A percentile compares a stretch with the other conserved stretches of the same genome.
Evolutionary conservation across 441 rosid species (phyloP).

Genomic region (Biscutella auriculata): DNA sequence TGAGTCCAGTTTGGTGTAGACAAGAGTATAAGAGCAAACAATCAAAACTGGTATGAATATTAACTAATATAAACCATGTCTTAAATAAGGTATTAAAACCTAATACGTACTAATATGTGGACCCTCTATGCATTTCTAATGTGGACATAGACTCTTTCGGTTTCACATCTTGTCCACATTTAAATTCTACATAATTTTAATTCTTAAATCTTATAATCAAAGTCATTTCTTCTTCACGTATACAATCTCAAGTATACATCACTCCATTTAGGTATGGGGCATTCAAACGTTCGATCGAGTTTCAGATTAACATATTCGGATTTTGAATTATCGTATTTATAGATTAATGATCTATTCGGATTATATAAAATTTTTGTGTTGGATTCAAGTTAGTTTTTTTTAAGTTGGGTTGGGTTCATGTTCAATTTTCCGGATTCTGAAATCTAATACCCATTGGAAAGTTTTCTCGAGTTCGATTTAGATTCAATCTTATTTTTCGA

Average conservation of each 20-base stretch:
- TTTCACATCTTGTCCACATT: constrained; percentile 2
- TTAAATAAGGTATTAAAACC: constrained; percentile 5
- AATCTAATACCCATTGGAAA: too few relatives aligned
- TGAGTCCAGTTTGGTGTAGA: constrained; percentile 9
- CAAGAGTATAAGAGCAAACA: constrained; percentile 4
- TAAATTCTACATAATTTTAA: background rate
- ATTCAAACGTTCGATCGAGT: too few relatives aligned
- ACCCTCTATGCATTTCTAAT: constrained; percentile 9
- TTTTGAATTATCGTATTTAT: too few relatives aligned
- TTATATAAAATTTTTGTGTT: too few relatives aligned
- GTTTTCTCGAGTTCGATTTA: too few relatives aligned
- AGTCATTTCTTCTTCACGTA: background rate
- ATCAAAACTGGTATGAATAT: background rate
- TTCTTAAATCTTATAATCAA: background rate
- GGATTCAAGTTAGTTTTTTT: too few relatives aligned
- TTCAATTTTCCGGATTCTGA: too few relatives aligned
- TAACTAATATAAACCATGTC: constrained; percentile 3
- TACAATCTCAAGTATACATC: background rate
- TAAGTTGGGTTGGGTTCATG: too few relatives aligned
- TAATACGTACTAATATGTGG: background rate
- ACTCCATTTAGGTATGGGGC: too few relatives aligned
- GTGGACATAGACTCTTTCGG: background rate
- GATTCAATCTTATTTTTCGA: too few relatives aligned
- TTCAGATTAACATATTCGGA: too few relatives aligned
- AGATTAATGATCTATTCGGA: too few relatives aligned